Conservation (phyloP, 2,329 filamentous ascomycete species). For the Drechslera avenae region DNA sequence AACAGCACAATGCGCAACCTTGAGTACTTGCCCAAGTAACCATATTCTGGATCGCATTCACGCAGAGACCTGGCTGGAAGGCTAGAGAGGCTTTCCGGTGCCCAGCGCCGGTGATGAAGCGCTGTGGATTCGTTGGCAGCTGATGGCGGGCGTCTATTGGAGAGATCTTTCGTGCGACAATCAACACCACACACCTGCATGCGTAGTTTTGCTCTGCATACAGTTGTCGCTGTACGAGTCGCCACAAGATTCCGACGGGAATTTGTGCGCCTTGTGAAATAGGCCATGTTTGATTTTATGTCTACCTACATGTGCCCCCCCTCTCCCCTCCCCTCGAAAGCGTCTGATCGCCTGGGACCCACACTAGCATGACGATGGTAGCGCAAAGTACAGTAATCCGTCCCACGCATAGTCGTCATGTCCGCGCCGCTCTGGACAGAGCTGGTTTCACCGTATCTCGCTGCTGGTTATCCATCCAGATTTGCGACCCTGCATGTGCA, state of each 20-base stretch:
- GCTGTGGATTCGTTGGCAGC: constrained; percentile 41
- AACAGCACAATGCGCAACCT: constrained; percentile 28
- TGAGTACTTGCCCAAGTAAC: constrained; percentile 10
- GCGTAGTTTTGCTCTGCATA: constrained; percentile 13
- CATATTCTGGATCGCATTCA: constrained; percentile 21
- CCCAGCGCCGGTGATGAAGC: constrained; percentile 31
- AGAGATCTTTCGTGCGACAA: constrained; percentile 40
- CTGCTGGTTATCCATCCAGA: constrained; percentile 14
- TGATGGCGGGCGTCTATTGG: constrained; percentile 42
- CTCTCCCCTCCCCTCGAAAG: constrained; percentile 9
- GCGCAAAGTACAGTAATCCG: constrained; percentile 16
- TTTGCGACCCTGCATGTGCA: constrained; percentile 37
- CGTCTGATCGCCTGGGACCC: constrained; percentile 16
- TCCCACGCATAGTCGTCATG: constrained; percentile 7
- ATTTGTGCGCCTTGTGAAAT: constrained; percentile 13
- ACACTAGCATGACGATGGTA: constrained; percentile 20
- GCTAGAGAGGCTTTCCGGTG: constrained; percentile 11
- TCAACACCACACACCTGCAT: constrained; percentile 35
- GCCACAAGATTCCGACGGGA: constrained; percentile 7
- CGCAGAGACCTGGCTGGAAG: constrained; percentile 25
- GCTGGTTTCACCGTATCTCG: constrained; percentile 4
- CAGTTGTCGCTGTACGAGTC: constrained; percentile 11
- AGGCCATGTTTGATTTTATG: constrained; percentile 10
- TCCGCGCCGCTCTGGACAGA: constrained; percentile 3
- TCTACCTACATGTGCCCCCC: background rate